These are phyloP conservation scores for Arabidopsis hybrid DNA, from an alignment of 441 rosid genomes.

Conservation along the genomic window DNA sequence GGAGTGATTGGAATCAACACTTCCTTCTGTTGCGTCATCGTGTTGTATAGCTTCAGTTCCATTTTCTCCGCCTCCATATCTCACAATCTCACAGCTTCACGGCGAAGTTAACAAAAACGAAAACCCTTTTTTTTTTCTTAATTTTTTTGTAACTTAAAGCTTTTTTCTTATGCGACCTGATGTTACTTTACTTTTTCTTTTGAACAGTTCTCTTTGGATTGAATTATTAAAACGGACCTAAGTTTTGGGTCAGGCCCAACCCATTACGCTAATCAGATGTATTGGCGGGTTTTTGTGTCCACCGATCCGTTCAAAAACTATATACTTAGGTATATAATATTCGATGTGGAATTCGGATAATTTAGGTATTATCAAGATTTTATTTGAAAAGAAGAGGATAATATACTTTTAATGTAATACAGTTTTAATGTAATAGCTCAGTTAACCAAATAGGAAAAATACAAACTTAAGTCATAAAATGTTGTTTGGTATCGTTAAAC, in stretches of 20 bases:
- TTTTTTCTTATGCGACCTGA: not conserved
- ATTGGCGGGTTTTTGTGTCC: no score
- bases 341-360: no score
- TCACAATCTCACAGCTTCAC: constrained; percentile 5
- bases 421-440: no score
- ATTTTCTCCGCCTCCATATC: constrained; percentile 46
- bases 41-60: constrained; percentile 65
- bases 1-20: constrained; percentile 60
- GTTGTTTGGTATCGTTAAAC: no score
- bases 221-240: not conserved
- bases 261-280: not conserved
- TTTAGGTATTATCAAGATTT: no score
- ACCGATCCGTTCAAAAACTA: no score
- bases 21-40: constrained; percentile 75
- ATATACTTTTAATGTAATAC: no score
- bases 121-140: constrained; percentile 19
- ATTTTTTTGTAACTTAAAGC: not conserved
- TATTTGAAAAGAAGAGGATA: no score
- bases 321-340: no score
- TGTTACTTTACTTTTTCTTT: not conserved
- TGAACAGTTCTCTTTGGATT: not conserved
- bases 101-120: not conserved
- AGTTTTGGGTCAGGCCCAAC: not conserved
- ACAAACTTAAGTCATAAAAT: no score
- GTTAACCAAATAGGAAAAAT: no score